phyloP scores from a whole-genome alignment of 108 stramenopile species.

The Stephanodiscus triporus region DNA sequence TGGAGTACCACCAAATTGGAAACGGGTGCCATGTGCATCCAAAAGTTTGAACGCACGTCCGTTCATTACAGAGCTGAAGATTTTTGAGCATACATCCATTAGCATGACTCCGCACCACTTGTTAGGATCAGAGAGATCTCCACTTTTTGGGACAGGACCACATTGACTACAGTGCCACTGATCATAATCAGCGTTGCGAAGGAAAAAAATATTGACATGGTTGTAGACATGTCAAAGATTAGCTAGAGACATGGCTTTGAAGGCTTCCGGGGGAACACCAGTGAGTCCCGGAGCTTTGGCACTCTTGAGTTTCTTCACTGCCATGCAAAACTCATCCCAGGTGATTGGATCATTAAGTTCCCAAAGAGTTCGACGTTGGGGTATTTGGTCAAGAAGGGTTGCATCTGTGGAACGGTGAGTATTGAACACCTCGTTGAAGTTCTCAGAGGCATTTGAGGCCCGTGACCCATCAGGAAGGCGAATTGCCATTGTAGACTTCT shows the following conservation, averaged over 20 bases:
- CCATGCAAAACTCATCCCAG: conserved; percentile 1
- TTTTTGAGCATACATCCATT: no score
- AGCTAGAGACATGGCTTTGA: conserved; percentile 6
- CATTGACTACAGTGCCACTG: conserved; percentile 9
- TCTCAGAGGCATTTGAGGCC: no score
- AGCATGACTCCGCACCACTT: conserved; percentile 10
- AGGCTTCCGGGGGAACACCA: conserved; percentile 13
- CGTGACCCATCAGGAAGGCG: neutral
- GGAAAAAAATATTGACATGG: neutral
- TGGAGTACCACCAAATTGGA: conserved; percentile 21
- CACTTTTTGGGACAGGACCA: neutral
- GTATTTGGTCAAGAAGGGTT: neutral
- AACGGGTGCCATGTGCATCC: conserved; percentile 1
- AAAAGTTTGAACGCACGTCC: neutral
- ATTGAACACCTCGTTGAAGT: neutral
- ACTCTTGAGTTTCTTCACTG: conserved; percentile 5
- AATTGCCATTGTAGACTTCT: no score
- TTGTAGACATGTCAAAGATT: neutral
- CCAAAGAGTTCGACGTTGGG: neutral
- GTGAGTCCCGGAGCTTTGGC: conserved; percentile 13
- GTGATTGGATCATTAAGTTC: neutral
- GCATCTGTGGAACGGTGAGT: neutral
- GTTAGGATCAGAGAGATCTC: conserved; percentile 2
- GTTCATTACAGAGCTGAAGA: conserved; percentile 7
- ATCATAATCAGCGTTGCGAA: neutral